Evolutionary conservation across 2,329 filamentous ascomycete species (phyloP), one percentile per base, ranked within the genome.

Genomic region (Hypoxylon sp.): DNA sequence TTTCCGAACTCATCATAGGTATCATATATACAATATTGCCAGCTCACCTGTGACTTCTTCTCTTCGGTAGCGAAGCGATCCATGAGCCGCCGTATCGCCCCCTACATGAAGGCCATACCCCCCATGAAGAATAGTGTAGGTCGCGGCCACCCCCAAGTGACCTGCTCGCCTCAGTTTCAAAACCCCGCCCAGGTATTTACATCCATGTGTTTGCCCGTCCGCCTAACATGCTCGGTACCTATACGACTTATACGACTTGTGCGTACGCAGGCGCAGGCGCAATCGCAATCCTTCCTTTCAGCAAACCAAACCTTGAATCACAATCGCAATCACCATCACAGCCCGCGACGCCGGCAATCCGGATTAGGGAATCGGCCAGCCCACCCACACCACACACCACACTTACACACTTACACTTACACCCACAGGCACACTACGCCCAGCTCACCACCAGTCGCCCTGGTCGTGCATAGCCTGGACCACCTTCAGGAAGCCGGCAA

Each of bases 401-500:
- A 20, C 20, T 20, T 20, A 1, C 35, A 37, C 13, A 37, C 35
- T 14, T 27, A 27, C 25, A 27, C 25, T 27, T 27, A 37, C 35
- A 37, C 14, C 3, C 35, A 27, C 25, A 5, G 3, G 5, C n/a
- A 37, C 35, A 5, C 13, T 37, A 37, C 13, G 4, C 35, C n/a
- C 40, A 20, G 30, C 40, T 73, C 61, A 74, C 88, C 88, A 98
- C 95, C 95, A 98, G 83, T 98, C 95, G 78, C 96, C 96, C 84
- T 98, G 95, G 82, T 97, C 94, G 80, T 92, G 89, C 95, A 98
- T 98, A 78, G 96, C 95, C 77, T 90, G 88, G 58, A 91, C 95
- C 61, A 98, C 95, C 91, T 98, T 99, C 83, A 92, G 91, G 86
- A 98, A 98, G 66, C 96, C 96, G 68, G 96, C 96, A 85, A 99